Base-by-base conservation (phyloP, 768 basidiomycete genomes). In the Trametes coccinea region DNA sequence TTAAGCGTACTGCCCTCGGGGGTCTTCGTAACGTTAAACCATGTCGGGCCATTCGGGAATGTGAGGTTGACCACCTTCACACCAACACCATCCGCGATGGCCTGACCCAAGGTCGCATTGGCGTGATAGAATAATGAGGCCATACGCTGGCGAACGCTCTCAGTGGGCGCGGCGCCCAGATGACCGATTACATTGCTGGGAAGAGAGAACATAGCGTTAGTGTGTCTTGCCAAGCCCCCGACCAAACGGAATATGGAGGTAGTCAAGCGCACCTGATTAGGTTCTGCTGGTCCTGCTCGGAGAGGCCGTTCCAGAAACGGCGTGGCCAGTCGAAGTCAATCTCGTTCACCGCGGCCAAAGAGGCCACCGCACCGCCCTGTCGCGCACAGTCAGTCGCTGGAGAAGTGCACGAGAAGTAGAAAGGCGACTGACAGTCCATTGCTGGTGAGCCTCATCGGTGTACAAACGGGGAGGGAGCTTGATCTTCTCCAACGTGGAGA, bases 311-410 rank as follows among this genome's bases (percentile, higher is more conserved):
- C 78, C 77, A 78, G 65, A 77, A 79, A 37, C 70, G 66, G 46
- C 74, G 71, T 16, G 78, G 75, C 63, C 73, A 74, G 16, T 75
- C 77, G 59, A 78, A 79, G 59, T 79, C 77, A 45, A 74, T 65
- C 55, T 78, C 76, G 7, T 64, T 74, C 33, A 76, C 73, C 11
- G 67, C 65, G 41, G 75, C 72, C 39, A 79, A 64, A 31, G 72
- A 74, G 39, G 71, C 74, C 47, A 79, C 72, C 4, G 77, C 78
- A 46, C 78, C 78, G 16, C 78, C 77, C 69, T 70, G 39, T n/a
- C 27, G 22, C 17, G 33, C 44, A 14, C 14, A 6, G 22, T 17
- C 44, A 31, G 43, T 16, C 9, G 27, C 47, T 33, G 22, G n/a
- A n/a, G 2, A 22, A 6, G 6, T 4, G 33, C 2, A 41, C 7